Base-by-base conservation (phyloP, 768 basidiomycete genomes). In the Agaricus sinodeliciosus region DNA sequence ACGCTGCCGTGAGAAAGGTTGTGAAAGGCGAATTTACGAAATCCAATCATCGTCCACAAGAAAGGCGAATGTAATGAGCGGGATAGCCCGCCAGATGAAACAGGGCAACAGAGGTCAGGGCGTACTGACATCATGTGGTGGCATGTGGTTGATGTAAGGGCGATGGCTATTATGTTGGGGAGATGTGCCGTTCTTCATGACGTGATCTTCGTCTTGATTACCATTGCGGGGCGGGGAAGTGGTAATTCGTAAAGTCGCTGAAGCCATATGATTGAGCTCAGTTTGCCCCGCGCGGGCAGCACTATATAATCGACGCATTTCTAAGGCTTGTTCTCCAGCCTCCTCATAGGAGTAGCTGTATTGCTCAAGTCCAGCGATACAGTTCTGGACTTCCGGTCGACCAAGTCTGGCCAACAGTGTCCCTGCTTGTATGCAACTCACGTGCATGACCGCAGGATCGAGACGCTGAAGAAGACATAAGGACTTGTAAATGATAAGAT, bases 301-400 rank as follows among this genome's bases (percentile, higher is more conserved):
- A 34, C 65, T 65, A 71, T 73, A 73, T 55, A 73, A 54, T 58
- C 76, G 72, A 69, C 81, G 60, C 77, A 94, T 85, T 62, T 85
- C 79, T 35, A 73, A 73, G 3, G 90, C 87, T 60, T 85, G 80
- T 26, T 90, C 88, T 37, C 81, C 87, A 27, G 89, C 85, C 59
- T 92, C 89, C 63, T 91, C 91, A 59, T 91, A 92, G 16, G 90
- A 86, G 60, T 84, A 80, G 61, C 87, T 87, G 64, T 94, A 94
- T 67, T 96, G 94, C 60, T 88, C 79, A 19, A 96, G 75, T 26
- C 89, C 94, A 19, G 78, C 80, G 60, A 95, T 84, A 65, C 94
- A 95, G 60, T 87, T 85, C 50, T 76, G 69, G 28, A 88, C 90
- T 67, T 94, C 93, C 1, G 84, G 82, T 16, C 90, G 83, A 6